Base-by-base conservation (phyloP, 176 grass and related monocot species). In the Carex cristatella region DNA sequence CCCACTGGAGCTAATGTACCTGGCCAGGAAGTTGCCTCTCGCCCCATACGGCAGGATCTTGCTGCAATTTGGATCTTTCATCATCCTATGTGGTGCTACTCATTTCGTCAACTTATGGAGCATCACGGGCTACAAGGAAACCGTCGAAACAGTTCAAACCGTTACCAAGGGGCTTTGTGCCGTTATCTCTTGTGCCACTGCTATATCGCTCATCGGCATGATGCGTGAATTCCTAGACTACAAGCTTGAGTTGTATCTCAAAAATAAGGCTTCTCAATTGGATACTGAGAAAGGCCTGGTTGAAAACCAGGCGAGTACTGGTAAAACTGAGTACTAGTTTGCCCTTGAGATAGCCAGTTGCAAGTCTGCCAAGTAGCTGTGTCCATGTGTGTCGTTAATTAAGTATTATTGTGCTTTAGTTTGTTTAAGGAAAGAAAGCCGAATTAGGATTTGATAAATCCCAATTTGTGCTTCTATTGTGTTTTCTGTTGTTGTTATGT, bases 261-360 rank as follows among this genome's bases (percentile, higher is more conserved):
- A 91, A 83, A 94, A 88, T 53, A 94, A 92, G 51, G 92, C 92
- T 18, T 87, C 90, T 13, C 61, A 97, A 81, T 84, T 92, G 46
- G 94, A 94, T 88, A 84, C 86, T 68, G 94, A 92, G 80, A 94
- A 91, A 89, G 94, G 92, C 40, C 38, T 97, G 70, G 92, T 97
- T 79, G 75, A 89, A 67, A 89, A 84, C 0, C 92, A 94, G 77
- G 87, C 91, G 28, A 92, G 90, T 83, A 94, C 35, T 18, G 28
- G 92, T 55, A 90, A 92, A 46, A 87, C 90, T 90, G 92, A 94
- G 31, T 69, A 92, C 44, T 94, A 94, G 94, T 89, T 86, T n/a
- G 94, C 88, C 3, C 86, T 94, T 82, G 94, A 97, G 11, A 38
- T 69, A 1, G 13, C 33, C 1, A 40, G 33, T 69, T 37, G 4